A percentile compares a stretch with the other conserved stretches of the same genome.
phyloP scores from a whole-genome alignment of 2,329 filamentous ascomycete species.

The Ceratocystis eucalypticola region DNA sequence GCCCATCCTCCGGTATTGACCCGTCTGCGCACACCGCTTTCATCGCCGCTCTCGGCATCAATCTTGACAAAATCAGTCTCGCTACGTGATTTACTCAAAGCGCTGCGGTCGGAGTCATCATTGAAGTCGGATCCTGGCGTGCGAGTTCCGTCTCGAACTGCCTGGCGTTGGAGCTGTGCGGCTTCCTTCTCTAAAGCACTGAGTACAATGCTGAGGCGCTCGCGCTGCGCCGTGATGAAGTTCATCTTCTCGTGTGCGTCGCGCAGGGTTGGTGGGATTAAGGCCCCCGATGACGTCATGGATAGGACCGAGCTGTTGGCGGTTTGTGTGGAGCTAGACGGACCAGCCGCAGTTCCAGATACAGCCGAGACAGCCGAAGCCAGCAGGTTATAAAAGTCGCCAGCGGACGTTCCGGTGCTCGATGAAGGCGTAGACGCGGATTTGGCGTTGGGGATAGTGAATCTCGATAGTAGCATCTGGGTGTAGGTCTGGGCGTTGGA shows the following conservation, averaged over 20 bases:
- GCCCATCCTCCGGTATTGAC: slow-evolving; percentile 32
- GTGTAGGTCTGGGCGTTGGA: slow-evolving; percentile 49
- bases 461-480: slow-evolving; percentile 62
- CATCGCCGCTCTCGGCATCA: slow-evolving; percentile 55
- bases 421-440: slow-evolving; percentile 4
- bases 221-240: slow-evolving; percentile 67
- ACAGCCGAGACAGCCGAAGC: slow-evolving; percentile 58
- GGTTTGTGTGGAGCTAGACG: slow-evolving; percentile 25
- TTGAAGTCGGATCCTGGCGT: slow-evolving; percentile 14
- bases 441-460: slow-evolving; percentile 52
- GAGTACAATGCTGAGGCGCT: slow-evolving; percentile 60
- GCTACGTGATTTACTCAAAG: slow-evolving; percentile 66
- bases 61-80: slow-evolving; percentile 85
- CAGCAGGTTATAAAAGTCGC: slow-evolving; percentile 66
- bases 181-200: slow-evolving; percentile 71
- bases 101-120: slow-evolving; percentile 31
- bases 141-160: slow-evolving; percentile 17
- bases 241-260: slow-evolving; percentile 52
- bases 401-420: slow-evolving; percentile 31
- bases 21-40: slow-evolving; percentile 34
- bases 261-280: slow-evolving; percentile 58
- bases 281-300: slow-evolving; percentile 26
- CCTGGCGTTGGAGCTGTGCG: slow-evolving; percentile 38
- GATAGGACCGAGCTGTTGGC: slow-evolving; percentile 2
- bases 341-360: slow-evolving; percentile 30